Base-by-base conservation (phyloP, 257 asterid species). In the Striga asiatica region DNA sequence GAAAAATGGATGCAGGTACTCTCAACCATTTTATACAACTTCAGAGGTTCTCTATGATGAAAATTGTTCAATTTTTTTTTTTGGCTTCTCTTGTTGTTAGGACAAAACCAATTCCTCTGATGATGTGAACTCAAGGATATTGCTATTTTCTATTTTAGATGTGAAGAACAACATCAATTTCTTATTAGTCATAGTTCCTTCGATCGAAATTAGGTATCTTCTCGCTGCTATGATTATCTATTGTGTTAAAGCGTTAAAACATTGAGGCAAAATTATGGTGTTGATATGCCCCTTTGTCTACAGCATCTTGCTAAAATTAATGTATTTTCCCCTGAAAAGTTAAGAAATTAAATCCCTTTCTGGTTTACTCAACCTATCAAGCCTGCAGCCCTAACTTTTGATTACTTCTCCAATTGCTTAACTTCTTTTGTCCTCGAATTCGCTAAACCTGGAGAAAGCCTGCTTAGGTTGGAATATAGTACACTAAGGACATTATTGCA, bases 1-100 rank as follows among this genome's bases (percentile, higher is more conserved):
- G 80, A 52, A n/a, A 85, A 85, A 54, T 82, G 95, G 95, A 85
- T 82, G 95, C 95, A 85, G 95, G 95, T 85, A 68, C 12, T 6
- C 13, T 2, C 20, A 49, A 9, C 42, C 16, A 42, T 39, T 22
- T 29, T 19, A 23, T 16, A n/a, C n/a, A n/a, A n/a, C n/a, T n/a
- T n/a, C n/a, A n/a, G n/a, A n/a, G n/a, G 21, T 47, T 28, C 28
- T 14, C 1, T 22, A 9, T 23, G 35, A 47, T 45, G n/a, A 25
- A 8, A 34, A 3, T 16, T 9, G 35, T 39, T 62, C 68, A 4
- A 48, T 38, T 55, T n/a, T 10, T 22, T 43, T 29, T 10, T 22
- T 43, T 29, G 3, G 51, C 16, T 64, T 14, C 38, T 31, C 16
- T 11, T 22, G 13, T 9, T 34, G 31, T 53, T 43, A 8, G 29